Base-by-base conservation (phyloP, 176 grass and related monocot genomes). In the Calamus simplicifolius region DNA sequence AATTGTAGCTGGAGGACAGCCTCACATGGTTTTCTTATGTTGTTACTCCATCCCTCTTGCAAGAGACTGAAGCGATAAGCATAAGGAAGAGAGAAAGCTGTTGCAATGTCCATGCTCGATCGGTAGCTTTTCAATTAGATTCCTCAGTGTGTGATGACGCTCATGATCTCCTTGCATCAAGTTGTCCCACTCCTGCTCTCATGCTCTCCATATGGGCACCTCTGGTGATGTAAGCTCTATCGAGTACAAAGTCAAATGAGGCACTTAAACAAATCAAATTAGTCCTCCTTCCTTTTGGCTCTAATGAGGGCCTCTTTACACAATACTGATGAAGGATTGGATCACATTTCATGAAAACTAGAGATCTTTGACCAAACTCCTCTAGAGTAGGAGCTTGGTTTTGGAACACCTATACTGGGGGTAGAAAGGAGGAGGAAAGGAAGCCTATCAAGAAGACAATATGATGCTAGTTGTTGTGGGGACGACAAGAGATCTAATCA, bases 401-500 rank as follows among this genome's bases (percentile, higher is more conserved):
- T 43, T 43, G 10, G 35, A 43, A 43, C 35, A 1, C 35, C 35
- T 43, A 43, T 43, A 7, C 12, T 43, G 35, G 8, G 35, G 35
- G 13, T 1, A 49, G 18, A 16, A 25, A 35, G 14, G 38, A 70
- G 19, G 19, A 56, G 25, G 19, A 30, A 56, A 56, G 19, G 60
- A 59, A 19, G 69, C 14, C 27, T 16, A 48, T 71, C 31, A 31
- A 57, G 73, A 76, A 75, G 85, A 77, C 90, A 83, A 43, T 38
- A 89, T 89, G 90, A 86, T 95, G 66, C 31, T 28, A 60, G 17
- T 48, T 23, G 66, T 57, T 49, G 51, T 67, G 48, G 74, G 49
- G 71, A 66, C 79, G 82, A 81, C 80, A 82, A 75, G 69, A 35
- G 70, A 29, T 50, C 30, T 49, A 50, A 89, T 89, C 72, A 95